Evolutionary conservation across 306 rosid species (phyloP).

Genomic region (Rubus parviflorus): DNA sequence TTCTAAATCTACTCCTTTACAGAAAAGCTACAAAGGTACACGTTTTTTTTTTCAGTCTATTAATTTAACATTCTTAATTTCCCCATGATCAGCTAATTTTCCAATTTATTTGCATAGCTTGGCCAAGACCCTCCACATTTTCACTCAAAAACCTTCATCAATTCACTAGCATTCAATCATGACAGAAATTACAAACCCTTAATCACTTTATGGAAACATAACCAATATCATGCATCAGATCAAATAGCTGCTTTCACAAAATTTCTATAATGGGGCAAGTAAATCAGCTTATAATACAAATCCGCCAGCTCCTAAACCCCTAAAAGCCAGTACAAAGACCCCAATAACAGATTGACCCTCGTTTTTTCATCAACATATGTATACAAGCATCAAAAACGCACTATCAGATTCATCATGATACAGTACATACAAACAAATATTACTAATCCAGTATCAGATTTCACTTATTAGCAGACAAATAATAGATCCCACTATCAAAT

Average conservation of each 20-base stretch:
- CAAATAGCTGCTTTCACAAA: not conserved
- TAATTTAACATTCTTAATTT: not conserved
- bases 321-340: not conserved
- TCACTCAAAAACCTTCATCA: not conserved
- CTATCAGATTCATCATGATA: not conserved
- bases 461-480: not conserved
- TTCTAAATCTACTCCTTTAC: slow-evolving; percentile 2
- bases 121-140: not conserved
- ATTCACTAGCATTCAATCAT: not conserved
- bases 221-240: not conserved
- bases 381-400: not conserved
- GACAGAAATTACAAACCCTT: not conserved
- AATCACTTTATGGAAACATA: not conserved
- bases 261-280: not conserved
- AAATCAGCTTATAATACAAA: not conserved
- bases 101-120: not conserved
- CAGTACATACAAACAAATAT: not conserved
- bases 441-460: not conserved
- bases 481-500: not conserved
- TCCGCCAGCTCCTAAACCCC: slow-evolving; percentile 14
- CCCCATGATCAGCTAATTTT: not conserved
- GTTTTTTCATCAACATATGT: not conserved
- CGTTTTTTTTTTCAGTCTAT: not conserved
- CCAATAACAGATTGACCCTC: not conserved
- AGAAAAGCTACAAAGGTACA: not conserved